Percentiles rank a stretch among this genome's conserved stretches.
Evolutionary conservation across 768 basidiomycete species (phyloP).

Genomic region (Pluteus cervinus): DNA sequence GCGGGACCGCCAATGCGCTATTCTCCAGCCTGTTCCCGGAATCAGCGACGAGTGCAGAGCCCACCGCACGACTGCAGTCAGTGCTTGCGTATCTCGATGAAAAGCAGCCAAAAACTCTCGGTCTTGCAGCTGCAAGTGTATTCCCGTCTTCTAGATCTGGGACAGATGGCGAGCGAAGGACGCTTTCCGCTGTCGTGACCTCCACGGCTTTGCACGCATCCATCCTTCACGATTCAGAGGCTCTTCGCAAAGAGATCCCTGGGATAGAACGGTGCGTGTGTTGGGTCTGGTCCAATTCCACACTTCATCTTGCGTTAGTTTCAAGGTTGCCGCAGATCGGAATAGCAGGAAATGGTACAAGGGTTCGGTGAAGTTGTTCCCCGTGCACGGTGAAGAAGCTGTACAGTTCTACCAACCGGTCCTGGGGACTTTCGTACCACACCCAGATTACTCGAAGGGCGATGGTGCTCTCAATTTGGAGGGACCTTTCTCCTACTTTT

Average conservation of each 20-base stretch:
- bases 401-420: conserved; percentile 61
- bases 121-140: conserved; percentile 48
- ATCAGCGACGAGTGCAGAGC: conserved; percentile 10
- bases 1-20: conserved; percentile 92
- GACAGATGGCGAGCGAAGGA: conserved; percentile 12
- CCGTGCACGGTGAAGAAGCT: conserved; percentile 28
- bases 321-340: conserved; percentile 76
- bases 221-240: conserved; percentile 79
- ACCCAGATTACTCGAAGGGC: conserved; percentile 25
- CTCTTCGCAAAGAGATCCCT: conserved; percentile 60
- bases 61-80: conserved; percentile 47
- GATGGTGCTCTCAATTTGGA: conserved; percentile 38
- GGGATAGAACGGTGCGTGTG: conserved; percentile 51
- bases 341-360: conserved; percentile 73
- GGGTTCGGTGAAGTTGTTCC: conserved; percentile 51
- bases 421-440: conserved; percentile 37
- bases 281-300: background rate
- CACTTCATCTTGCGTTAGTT: conserved; percentile 45
- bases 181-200: conserved; percentile 73
- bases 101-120: conserved; percentile 34
- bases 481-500: conserved; percentile 85
- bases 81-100: conserved; percentile 43
- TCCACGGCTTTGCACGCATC: conserved; percentile 84
- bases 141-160: conserved; percentile 25
- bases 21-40: conserved; percentile 74